phyloP scores from a whole-genome alignment of 345 rosid species.

The Boechera divaricarpa region DNA sequence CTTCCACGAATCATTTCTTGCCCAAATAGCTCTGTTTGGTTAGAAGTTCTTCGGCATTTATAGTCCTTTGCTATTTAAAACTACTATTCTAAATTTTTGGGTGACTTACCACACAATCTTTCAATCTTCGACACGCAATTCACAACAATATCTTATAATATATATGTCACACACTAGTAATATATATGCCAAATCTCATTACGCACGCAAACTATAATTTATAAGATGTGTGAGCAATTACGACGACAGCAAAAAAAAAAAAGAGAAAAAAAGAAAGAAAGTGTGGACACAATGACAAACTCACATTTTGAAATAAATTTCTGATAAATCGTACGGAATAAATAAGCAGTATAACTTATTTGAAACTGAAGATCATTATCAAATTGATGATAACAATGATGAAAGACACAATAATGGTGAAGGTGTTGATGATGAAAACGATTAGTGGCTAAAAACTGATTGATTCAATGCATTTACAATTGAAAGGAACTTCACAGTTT shows the following conservation, averaged over 20 bases:
- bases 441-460: background rate
- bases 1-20: slow-evolving; percentile 9
- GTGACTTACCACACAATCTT: slow-evolving; percentile 34
- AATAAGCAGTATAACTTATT: background rate
- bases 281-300: background rate
- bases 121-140: slow-evolving; percentile 26
- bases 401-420: slow-evolving; percentile 17
- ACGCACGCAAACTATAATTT: slow-evolving; percentile 7
- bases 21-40: slow-evolving; percentile 17
- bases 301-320: background rate
- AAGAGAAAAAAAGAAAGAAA: background rate
- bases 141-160: background rate
- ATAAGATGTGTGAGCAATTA: background rate
- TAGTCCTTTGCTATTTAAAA: background rate
- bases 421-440: slow-evolving; percentile 17
- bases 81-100: background rate
- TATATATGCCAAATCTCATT: background rate
- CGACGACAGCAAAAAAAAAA: background rate
- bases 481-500: slow-evolving; percentile 2
- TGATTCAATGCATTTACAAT: background rate
- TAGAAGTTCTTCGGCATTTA: slow-evolving; percentile 21
- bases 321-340: background rate
- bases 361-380: background rate
- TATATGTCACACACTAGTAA: background rate
- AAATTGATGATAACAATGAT: background rate